Base-by-base conservation (phyloP, 2,329 filamentous ascomycete genomes). In the Lachnellula hyalina region DNA sequence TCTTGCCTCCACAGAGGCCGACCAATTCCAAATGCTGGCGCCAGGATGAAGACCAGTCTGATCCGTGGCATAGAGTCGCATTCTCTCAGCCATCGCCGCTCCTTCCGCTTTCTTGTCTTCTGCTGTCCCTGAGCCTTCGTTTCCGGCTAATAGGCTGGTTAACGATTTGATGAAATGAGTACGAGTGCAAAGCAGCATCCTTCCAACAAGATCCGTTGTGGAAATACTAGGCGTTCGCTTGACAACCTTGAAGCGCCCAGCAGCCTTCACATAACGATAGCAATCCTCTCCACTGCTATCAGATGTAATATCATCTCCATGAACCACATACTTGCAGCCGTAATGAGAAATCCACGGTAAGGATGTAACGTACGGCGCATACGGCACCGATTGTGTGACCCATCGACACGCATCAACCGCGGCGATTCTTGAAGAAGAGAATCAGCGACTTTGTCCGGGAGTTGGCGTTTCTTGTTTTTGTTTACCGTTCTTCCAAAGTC, bases 281-380 rank as follows among this genome's bases (percentile, higher is more conserved):
- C 93, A 97, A 75, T 99, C 94, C 71, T 96, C 87, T 42, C 94
- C 94, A 63, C 85, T 85, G 69, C 88, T 89, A 73, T 99, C 94
- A 0, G 91, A 96, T 2, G 94, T 97, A 68, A 97, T 96, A 73
- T 97, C 93, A 72, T 97, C 94, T 57, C 93, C 93, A 72, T 97
- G 93, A 2, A 96, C 93, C 42, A 97, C 94, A 71, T 93, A 97
- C 68, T 87, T 84, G 78, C 94, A 97, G 60, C 94, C 92, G 71
- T 94, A 96, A 73, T 96, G 91, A 54, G 87, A 87, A 67, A 99
- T 96, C 90, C 92, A 99, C 48, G 88, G 86, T 47, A 97, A 82
- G 57, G 87, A 87, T 21, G 94, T 99, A 53, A 99, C 94, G 74
- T 99, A 99, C 32, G 94, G 94, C 14, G 94, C 93, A 70, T 89